Base-by-base conservation (phyloP, 768 basidiomycete genomes). In the Mycena amicta region DNA sequence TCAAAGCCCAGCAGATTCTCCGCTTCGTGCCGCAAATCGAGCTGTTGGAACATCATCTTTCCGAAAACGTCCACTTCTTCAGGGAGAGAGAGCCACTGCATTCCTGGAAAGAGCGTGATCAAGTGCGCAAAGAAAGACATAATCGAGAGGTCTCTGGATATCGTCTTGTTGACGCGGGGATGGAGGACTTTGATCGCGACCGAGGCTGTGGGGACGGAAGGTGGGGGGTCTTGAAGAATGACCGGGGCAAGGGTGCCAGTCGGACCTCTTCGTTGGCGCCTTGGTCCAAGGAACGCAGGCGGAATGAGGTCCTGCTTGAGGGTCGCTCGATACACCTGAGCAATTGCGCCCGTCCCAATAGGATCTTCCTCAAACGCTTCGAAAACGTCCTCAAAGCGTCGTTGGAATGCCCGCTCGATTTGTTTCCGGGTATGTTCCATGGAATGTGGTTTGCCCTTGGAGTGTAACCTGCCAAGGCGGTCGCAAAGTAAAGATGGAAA, bases 261-360 rank as follows among this genome's bases (percentile, higher is more conserved):
- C 1, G 82, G 71, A 3, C 75, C 75, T 59, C 78, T 84, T 45
- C 75, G 73, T 20, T 78, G 77, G 47, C 87, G 85, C 57, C 88
- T 88, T 1, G 93, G 91, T 3, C 84, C 83, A 57, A 92, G 83
- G 71, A 94, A 94, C 28, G 90, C 87, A 4, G 89, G 88, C 2
- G 95, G 91, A 53, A 98, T 83, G 55, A 98, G 80, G 69, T 95
- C 87, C 50, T 86, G 82, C 65, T 88, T 91, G 55, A 98, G 83
- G 13, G 81, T 90, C 31, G 93, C 96, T 65, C 87, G 85, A 72
- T 98, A 96, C 6, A 98, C 95, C 75, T 99, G 97, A 20, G 96
- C 97, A 61, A 99, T 97, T n/a, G 97, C 95, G 25, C 97, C 97
- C 11, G 90, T 92, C n/a, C 97, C 97, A 52, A 99, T 96, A 3